Base-by-base conservation (phyloP, 2,329 filamentous ascomycete species). In the Rhinocladiella similis region DNA sequence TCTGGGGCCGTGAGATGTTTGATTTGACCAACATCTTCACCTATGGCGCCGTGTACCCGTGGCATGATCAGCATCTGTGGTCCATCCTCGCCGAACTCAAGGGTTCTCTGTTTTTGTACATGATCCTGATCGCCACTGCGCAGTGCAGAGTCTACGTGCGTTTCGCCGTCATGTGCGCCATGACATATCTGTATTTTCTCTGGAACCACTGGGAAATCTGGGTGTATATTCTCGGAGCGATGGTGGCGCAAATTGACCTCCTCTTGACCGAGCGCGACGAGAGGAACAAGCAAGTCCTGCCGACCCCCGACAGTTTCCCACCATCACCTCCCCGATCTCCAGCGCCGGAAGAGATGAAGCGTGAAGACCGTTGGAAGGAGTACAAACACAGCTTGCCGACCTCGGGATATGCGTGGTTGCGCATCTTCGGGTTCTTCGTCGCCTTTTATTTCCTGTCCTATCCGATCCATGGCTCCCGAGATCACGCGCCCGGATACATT, bases 41-140 rank as follows among this genome's bases (percentile, higher is more conserved):
- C 6, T 52, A 48, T 3, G 56, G 61, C 19, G 58, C 63, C 22
- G 60, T 65, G 20, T 65, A 65, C 46, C 63, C 63, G 51, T 70
- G 72, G 56, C 76, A 77, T 61, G 77, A 77, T 47, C 74, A 75
- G 20, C 76, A 78, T 55, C 66, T 78, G 3, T 78, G 76, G 76
- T 77, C 75, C 2, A 77, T 78, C 20, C 73, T 76, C 2, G 71
- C 77, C 10, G 76, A 78, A 58, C 72, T 78, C 53, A 74, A 75
- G 47, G 73, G 73, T 49, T 77, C 75, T 1, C 67, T 77, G 7
- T 71, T 74, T 20, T 70, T 77, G 3, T 77, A 76, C 57, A 59
- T 75, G 48, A 69, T 71, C 5, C 68, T 75, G 12, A 67, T 77
- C 13, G 72, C 68, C 5, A 71, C 74, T 16, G 73, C 73, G 7